Evolutionary conservation across 352 stramenopile genomes (phyloP).

Genomic region (Globisporangium radiosum): DNA sequence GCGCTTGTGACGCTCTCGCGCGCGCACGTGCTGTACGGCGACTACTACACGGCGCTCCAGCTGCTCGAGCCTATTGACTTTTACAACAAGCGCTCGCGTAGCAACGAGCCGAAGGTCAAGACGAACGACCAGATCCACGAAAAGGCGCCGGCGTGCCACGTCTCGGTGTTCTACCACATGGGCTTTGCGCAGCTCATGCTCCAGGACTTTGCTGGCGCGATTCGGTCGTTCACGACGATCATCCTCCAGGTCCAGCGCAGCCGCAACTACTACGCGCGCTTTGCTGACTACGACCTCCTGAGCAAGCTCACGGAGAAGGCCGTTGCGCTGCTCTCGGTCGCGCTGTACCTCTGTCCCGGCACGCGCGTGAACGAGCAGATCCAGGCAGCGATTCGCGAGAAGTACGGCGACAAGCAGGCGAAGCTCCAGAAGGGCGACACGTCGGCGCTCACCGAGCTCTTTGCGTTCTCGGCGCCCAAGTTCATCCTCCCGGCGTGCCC

Average conservation of each 20-base stretch:
- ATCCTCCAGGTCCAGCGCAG: slow-evolving; percentile 86
- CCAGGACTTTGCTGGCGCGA: slow-evolving; percentile 92
- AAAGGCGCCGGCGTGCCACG: slow-evolving; percentile 88
- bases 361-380: slow-evolving; percentile 84
- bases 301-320: slow-evolving; percentile 95
- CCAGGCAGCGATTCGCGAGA: slow-evolving; percentile 89
- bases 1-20: slow-evolving; percentile 91
- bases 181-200: slow-evolving; percentile 97
- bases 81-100: slow-evolving; percentile 69
- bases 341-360: slow-evolving; percentile 84
- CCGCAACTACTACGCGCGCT: slow-evolving; percentile 88
- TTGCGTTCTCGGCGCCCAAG: slow-evolving; percentile 92
- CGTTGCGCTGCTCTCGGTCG: slow-evolving; percentile 89
- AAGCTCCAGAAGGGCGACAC: slow-evolving; percentile 82
- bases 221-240: slow-evolving; percentile 85
- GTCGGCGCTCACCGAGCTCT: slow-evolving; percentile 83
- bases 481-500: slow-evolving; percentile 89
- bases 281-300: slow-evolving; percentile 92
- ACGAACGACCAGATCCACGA: slow-evolving; percentile 80
- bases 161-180: slow-evolving; percentile 97
- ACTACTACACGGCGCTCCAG: slow-evolving; percentile 94
- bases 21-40: slow-evolving; percentile 94
- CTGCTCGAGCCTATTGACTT: slow-evolving; percentile 90
- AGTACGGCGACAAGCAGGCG: slow-evolving; percentile 90
- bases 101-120: slow-evolving; percentile 29